A percentile compares a stretch with the other conserved stretches of the same genome.
Evolutionary conservation across 495 filamentous ascomycete genomes (phyloP).

Genomic region (Neohortaea acidophila): DNA sequence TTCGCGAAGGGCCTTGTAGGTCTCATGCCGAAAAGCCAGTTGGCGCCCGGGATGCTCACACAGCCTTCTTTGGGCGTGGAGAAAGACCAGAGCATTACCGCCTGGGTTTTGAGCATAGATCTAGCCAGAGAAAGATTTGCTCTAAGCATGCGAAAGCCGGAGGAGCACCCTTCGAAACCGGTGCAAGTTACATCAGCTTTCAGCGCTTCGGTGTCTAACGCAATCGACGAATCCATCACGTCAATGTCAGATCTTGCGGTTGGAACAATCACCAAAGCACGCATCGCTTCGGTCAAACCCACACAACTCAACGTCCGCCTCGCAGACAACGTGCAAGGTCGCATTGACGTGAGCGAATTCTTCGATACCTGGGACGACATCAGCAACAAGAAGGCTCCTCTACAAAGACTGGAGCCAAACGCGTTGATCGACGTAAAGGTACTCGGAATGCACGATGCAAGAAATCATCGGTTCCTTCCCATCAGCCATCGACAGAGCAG

Average conservation of each 20-base stretch:
- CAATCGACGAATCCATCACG: slow-evolving; percentile 51
- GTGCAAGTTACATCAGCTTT: slow-evolving; percentile 30
- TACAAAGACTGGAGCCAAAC: slow-evolving; percentile 54
- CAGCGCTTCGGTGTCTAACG: too few species aligned
- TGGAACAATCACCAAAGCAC: slow-evolving; percentile 65
- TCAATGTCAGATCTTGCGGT: slow-evolving; percentile 53
- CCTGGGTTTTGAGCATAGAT: slow-evolving; percentile 57
- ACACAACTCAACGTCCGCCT: slow-evolving; percentile 86
- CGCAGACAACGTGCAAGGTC: slow-evolving; percentile 78
- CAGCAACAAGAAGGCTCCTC: slow-evolving; percentile 59
- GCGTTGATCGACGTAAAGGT: slow-evolving; percentile 59
- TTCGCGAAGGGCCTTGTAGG: slow-evolving; percentile 66
- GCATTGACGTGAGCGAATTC: slow-evolving; percentile 75
- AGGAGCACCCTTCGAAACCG: background rate
- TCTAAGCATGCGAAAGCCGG: slow-evolving; percentile 40
- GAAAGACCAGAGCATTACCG: slow-evolving; percentile 53
- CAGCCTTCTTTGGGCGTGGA: slow-evolving; percentile 60
- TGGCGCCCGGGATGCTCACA: slow-evolving; percentile 49
- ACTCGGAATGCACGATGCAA: slow-evolving; percentile 75
- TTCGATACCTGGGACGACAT: slow-evolving; percentile 83
- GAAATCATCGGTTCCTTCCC: slow-evolving; percentile 79
- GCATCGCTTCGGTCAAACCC: slow-evolving; percentile 61
- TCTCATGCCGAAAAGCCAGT: slow-evolving; percentile 56
- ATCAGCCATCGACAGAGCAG: slow-evolving; percentile 71
- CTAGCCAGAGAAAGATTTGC: slow-evolving; percentile 39